Evolutionary conservation across 805 yeast genomes (phyloP).

Genomic region (Candida xyloterini): DNA sequence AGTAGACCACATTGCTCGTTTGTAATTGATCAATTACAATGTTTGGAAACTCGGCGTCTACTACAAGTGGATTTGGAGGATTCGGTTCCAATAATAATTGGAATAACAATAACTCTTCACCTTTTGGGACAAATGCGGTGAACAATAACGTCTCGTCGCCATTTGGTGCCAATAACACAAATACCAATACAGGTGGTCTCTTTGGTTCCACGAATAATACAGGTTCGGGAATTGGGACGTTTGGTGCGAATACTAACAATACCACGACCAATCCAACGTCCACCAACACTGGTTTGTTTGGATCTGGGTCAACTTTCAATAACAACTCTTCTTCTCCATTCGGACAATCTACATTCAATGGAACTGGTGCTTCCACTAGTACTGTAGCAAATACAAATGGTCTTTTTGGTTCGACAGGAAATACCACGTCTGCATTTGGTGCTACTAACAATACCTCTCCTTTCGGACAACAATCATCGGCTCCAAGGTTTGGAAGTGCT

Average conservation of each 20-base stretch:
- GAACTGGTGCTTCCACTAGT: conserved; percentile 13
- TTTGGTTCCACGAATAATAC: conserved; percentile 24
- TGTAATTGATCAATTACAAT: conserved; percentile 19
- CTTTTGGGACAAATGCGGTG: conserved; percentile 21
- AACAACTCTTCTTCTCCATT: conserved; percentile 34
- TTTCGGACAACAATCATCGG: conserved; percentile 36
- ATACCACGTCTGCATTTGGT: conserved; percentile 34
- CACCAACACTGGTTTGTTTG: conserved; percentile 26
- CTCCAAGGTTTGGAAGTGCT: conserved; percentile 32
- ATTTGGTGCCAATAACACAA: conserved; percentile 28
- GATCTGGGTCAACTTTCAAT: conserved; percentile 20
- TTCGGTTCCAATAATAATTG: conserved; percentile 25
- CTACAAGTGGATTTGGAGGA: conserved; percentile 52
- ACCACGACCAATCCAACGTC: conserved; percentile 22
- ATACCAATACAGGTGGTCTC: conserved; percentile 16
- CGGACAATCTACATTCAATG: conserved; percentile 45
- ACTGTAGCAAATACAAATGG: conserved; percentile 9
- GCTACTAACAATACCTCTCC: conserved; percentile 32
- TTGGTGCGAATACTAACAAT: conserved; percentile 31
- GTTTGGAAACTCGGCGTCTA: conserved; percentile 45
- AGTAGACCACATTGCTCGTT: conserved; percentile 5
- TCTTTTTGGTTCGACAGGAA: conserved; percentile 20
- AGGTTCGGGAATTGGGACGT: conserved; percentile 33
- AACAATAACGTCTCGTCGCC: conserved; percentile 20
- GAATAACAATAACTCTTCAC: conserved; percentile 17